Evolutionary conservation across 1,139 yeast genomes (phyloP).

Genomic region (Geotrichum phurueaensis): DNA sequence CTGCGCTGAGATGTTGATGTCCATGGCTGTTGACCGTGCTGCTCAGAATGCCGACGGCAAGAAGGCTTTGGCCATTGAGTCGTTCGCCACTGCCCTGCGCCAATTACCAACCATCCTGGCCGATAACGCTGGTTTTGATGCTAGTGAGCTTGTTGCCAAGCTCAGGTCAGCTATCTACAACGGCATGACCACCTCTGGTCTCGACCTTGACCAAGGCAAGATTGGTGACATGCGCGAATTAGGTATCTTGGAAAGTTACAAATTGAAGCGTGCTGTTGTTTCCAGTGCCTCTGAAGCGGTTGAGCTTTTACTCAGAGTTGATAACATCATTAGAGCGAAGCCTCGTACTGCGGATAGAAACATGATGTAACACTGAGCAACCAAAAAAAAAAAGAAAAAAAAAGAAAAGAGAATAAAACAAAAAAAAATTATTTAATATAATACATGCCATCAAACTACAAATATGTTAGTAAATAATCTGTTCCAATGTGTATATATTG

Average conservation of each 20-base stretch:
- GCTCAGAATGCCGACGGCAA: slow-evolving; percentile 94
- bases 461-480: background rate
- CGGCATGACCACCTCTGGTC: slow-evolving; percentile 87
- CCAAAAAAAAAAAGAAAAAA: too few relatives aligned
- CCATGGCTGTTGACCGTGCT: slow-evolving; percentile 91
- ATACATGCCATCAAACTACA: background rate
- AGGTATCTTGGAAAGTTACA: slow-evolving; percentile 89
- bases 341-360: slow-evolving; percentile 95
- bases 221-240: slow-evolving; percentile 92
- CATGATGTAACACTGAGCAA: slow-evolving; percentile 17
- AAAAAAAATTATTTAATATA: too few relatives aligned
- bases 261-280: slow-evolving; percentile 91
- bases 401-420: too few relatives aligned
- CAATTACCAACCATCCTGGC: slow-evolving; percentile 93
- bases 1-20: slow-evolving; percentile 96
- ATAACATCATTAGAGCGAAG: slow-evolving; percentile 91
- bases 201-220: slow-evolving; percentile 75
- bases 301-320: slow-evolving; percentile 89
- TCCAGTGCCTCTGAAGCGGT: slow-evolving; percentile 96
- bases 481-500: background rate
- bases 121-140: slow-evolving; percentile 95
- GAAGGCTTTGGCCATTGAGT: slow-evolving; percentile 88
- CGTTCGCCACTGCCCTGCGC: slow-evolving; percentile 89
- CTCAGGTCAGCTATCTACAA: slow-evolving; percentile 88
- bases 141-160: slow-evolving; percentile 85